phyloP scores from a whole-genome alignment of 1,139 yeast genomes.

The Trichomonascaceae sp. region DNA sequence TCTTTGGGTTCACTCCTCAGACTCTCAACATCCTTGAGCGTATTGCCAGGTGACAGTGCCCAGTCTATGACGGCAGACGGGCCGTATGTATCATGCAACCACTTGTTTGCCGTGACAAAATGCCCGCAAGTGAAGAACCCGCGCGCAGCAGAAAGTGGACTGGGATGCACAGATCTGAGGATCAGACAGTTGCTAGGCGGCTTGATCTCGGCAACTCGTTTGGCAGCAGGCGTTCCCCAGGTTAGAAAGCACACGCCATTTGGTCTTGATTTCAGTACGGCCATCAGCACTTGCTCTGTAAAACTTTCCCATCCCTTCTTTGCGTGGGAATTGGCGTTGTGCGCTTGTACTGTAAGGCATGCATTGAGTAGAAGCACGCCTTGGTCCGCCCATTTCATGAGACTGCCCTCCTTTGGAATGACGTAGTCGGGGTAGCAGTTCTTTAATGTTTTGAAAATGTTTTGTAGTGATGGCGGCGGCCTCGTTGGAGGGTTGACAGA shows the following conservation, averaged over 20 bases:
- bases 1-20: slow-evolving; percentile 4
- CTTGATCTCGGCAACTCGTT: slow-evolving; percentile 37
- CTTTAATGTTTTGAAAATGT: slow-evolving; percentile 69
- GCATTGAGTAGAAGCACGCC: slow-evolving; percentile 88
- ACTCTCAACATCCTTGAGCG: slow-evolving; percentile 40
- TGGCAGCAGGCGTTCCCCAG: slow-evolving; percentile 94
- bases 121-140: slow-evolving; percentile 70
- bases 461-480: slow-evolving; percentile 83
- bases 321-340: slow-evolving; percentile 86
- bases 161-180: slow-evolving; percentile 77
- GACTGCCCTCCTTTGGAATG: slow-evolving; percentile 49
- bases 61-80: slow-evolving; percentile 48
- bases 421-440: slow-evolving; percentile 62
- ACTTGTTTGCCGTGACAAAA: slow-evolving; percentile 57
- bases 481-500: slow-evolving; percentile 73
- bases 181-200: slow-evolving; percentile 32
- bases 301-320: slow-evolving; percentile 88
- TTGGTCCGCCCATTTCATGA: slow-evolving; percentile 73
- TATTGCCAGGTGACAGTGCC: slow-evolving; percentile 39
- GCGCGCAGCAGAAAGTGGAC: slow-evolving; percentile 80
- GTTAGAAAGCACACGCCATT: slow-evolving; percentile 66
- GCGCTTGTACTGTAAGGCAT: slow-evolving; percentile 84
- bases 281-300: slow-evolving; percentile 56
- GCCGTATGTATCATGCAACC: slow-evolving; percentile 43
- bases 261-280: slow-evolving; percentile 30